phyloP scores from a whole-genome alignment of 176 grass and related monocot genomes.

The Carex myosuroides region DNA sequence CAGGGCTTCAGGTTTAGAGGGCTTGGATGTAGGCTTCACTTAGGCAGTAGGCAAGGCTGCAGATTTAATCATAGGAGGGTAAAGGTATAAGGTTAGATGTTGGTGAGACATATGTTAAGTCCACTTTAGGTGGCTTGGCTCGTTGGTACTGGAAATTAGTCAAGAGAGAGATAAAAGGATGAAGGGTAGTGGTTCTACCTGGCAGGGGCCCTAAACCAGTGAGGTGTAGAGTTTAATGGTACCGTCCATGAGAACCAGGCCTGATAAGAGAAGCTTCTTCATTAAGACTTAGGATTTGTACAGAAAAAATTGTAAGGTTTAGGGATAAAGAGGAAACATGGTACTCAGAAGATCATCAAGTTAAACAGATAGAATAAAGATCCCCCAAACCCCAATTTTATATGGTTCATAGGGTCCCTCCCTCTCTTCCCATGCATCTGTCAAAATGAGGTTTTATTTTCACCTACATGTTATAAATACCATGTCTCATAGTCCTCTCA shows the following conservation, averaged over 20 bases:
- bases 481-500: neutral
- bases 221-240: constrained; percentile 24
- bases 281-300: constrained; percentile 25
- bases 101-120: constrained; percentile 10
- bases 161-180: constrained; percentile 9
- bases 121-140: constrained; percentile 19
- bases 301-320: constrained; percentile 13
- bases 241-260: constrained; percentile 24
- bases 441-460: neutral
- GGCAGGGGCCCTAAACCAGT: constrained; percentile 17
- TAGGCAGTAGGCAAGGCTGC: constrained; percentile 7
- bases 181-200: constrained; percentile 25
- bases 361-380: neutral
- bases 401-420: neutral
- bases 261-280: constrained; percentile 23
- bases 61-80: constrained; percentile 13
- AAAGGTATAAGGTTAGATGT: constrained; percentile 26
- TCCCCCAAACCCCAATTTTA: neutral
- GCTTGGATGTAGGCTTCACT: constrained; percentile 27
- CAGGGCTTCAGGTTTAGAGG: constrained; percentile 28
- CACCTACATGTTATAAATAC: neutral
- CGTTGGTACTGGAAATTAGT: constrained; percentile 5
- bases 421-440: neutral
- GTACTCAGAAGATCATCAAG: constrained; percentile 17
- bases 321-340: neutral